Evolutionary conservation across 495 filamentous ascomycete species (phyloP), one percentile per base, ranked within the genome.

Genomic region (Diplogelasinospora grovesii): DNA sequence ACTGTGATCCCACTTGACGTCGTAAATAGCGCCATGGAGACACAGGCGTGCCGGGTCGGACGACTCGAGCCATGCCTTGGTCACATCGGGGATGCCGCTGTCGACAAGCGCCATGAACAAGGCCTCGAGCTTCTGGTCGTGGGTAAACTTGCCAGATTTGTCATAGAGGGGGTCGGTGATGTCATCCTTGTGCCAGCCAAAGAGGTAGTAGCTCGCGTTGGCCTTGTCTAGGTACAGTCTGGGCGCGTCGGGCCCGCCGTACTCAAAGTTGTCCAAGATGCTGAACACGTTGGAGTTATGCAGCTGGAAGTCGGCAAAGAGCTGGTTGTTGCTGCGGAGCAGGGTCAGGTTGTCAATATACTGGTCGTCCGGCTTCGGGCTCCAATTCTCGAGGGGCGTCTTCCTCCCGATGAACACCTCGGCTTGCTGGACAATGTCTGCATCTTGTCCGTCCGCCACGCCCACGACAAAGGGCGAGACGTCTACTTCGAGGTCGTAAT

Each of bases 281-380:
- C 52, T 61, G 43, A 78, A 76, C 0, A 79, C 73, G 49, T 71
- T 75, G 20, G 43, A 38, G 34, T 67, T 65, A 27, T 78, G 74
- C 0, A 50, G 49, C 30, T 61, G 55, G 36, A 65, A 79, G 49
- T 79, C 75, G 1, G 65, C 41, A 42, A 78, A 77, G 2, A 79
- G 55, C 6, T 45, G 63, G 38, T 79, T 78, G 2, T 56, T 54
- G 13, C 47, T 50, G 32, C 46, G 56, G 10, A 71, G 25, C 3
- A 73, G 19, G 1, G 39, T 63, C 23, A 77, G 33, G 14, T 47
- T 37, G 13, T 58, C 44, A 2, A 45, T 45, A 16, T 27, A 22
- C 7, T 29, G 36, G 14, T 35, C 32, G 4, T 15, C 41, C 4
- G 11, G 27, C 10, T 54, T 44, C 6, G 49, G 46, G 9, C 23